Percentiles rank a stretch among this genome's conserved stretches.
Conservation (phyloP, 1,284 basidiomycete species). For the Puccinia triticina region DNA sequence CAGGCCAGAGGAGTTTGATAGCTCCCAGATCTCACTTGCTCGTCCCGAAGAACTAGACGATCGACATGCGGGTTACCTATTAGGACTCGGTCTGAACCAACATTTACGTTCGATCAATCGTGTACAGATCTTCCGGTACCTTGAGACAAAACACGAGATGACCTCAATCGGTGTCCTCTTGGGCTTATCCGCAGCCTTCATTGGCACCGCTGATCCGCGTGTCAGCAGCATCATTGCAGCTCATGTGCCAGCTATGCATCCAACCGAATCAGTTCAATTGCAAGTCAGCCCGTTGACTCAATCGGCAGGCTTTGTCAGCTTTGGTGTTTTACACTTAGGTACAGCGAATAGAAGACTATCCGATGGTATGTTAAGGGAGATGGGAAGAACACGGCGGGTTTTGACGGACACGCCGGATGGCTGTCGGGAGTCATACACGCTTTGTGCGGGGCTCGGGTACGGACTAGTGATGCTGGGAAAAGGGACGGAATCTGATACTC, state of each 20-base stretch:
- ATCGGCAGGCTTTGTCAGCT: conserved; percentile 80
- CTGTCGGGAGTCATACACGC: conserved; percentile 81
- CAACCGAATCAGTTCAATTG: conserved; percentile 80
- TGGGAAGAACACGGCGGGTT: conserved; percentile 72
- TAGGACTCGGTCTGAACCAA: conserved; percentile 87
- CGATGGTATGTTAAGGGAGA: conserved; percentile 82
- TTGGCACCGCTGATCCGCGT: conserved; percentile 82
- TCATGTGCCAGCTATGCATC: conserved; percentile 87
- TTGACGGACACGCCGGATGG: conserved; percentile 54
- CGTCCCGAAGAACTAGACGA: conserved; percentile 81
- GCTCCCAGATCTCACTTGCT: conserved; percentile 92
- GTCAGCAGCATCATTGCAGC: conserved; percentile 89
- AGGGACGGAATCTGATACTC: conserved; percentile 48
- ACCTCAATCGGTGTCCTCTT: conserved; percentile 91
- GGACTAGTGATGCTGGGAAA: conserved; percentile 90
- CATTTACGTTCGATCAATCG: conserved; percentile 84
- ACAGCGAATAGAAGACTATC: conserved; percentile 87
- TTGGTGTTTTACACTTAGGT: conserved; percentile 87
- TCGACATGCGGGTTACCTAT: conserved; percentile 91
- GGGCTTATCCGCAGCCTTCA: conserved; percentile 84
- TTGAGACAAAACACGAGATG: conserved; percentile 90
- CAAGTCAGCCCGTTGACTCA: conserved; percentile 89
- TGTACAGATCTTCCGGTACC: conserved; percentile 79
- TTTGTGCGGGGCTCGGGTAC: conserved; percentile 83
- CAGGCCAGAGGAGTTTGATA: conserved; percentile 75